These are phyloP conservation scores for Aegilops umbellulata DNA, from an alignment of 176 grass and related monocot species.

Conservation along the genomic window DNA sequence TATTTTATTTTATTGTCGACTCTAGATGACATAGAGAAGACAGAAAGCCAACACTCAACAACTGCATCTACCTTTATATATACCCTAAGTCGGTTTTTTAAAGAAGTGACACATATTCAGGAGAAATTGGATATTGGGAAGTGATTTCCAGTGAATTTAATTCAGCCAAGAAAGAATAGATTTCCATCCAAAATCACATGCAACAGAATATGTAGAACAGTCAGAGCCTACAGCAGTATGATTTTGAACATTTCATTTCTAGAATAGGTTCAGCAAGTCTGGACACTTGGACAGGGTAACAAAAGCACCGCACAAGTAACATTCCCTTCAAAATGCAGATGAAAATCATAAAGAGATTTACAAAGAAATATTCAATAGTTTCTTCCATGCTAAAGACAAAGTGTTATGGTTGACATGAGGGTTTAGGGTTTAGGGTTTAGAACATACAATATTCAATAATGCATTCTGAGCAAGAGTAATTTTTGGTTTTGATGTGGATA, in stretches of 20 bases:
- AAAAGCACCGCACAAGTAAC: not conserved
- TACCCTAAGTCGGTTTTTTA: not conserved
- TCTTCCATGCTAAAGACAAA: not conserved
- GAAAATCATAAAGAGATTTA: not conserved
- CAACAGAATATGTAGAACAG: not conserved
- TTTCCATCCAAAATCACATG: not conserved
- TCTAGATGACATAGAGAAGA: not conserved
- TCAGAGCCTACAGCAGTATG: not conserved
- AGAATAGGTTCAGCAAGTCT: not conserved
- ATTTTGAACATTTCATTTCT: not conserved
- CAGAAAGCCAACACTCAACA: not conserved
- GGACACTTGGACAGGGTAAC: not conserved
- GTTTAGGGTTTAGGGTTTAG: too few relatives aligned
- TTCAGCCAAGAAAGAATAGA: not conserved
- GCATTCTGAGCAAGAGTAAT: not conserved
- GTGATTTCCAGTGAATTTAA: not conserved
- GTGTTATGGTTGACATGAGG: not conserved
- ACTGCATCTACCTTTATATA: not conserved
- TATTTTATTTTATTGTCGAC: not conserved
- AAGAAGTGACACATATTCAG: not conserved
- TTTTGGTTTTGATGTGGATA: not conserved
- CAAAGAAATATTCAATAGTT: not conserved
- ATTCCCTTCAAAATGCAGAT: constrained; percentile 4
- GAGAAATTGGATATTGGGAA: not conserved
- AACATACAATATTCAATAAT: not conserved